phyloP scores from a whole-genome alignment of 805 yeast genomes.

The Monosporozyma solicola region DNA sequence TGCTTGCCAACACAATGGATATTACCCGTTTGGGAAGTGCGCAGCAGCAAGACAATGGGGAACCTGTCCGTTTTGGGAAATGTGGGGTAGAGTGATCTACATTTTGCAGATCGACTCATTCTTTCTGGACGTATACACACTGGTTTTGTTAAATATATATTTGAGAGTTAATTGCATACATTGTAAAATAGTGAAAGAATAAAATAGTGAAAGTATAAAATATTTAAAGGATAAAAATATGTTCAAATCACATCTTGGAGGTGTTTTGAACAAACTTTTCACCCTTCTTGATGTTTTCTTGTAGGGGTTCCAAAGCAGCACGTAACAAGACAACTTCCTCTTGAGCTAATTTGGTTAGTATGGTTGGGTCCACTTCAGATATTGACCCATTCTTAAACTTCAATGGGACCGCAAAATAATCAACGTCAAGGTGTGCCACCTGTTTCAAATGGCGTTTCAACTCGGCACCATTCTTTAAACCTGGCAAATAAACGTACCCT shows the following conservation, averaged over 20 bases:
- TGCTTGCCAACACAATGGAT: not conserved
- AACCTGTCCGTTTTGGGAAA: too few species aligned
- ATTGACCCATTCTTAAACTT: slow-evolving; percentile 44
- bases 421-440: slow-evolving; percentile 16
- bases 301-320: slow-evolving; percentile 46
- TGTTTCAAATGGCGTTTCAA: slow-evolving; percentile 34
- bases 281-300: slow-evolving; percentile 52
- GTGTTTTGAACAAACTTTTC: slow-evolving; percentile 34
- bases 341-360: slow-evolving; percentile 37
- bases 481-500: slow-evolving; percentile 47
- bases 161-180: too few species aligned
- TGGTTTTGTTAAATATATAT: too few species aligned
- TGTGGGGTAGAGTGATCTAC: too few species aligned
- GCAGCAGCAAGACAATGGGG: not conserved
- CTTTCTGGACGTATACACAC: too few species aligned
- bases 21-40: not conserved
- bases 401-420: slow-evolving; percentile 57
- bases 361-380: slow-evolving; percentile 41
- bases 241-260: slow-evolving; percentile 12
- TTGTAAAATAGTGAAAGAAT: too few species aligned
- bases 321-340: slow-evolving; percentile 45
- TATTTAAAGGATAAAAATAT: not conserved
- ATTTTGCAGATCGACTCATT: too few species aligned
- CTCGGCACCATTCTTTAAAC: slow-evolving; percentile 39
- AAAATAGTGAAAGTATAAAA: not conserved